Base-by-base conservation (phyloP, 345 rosid species). In the Punica granatum region DNA sequence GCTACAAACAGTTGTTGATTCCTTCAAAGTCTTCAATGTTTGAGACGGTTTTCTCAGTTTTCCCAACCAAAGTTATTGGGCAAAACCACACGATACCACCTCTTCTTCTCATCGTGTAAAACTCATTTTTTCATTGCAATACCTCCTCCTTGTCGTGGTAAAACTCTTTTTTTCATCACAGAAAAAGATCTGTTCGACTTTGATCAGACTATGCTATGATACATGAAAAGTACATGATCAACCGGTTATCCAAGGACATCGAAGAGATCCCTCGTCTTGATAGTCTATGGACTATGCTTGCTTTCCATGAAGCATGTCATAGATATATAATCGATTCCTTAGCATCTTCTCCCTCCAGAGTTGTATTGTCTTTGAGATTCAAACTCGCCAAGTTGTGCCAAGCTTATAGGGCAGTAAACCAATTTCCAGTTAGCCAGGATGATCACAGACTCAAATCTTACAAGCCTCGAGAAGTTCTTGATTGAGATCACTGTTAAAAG, bases 1-100 rank as follows among this genome's bases (percentile, higher is more conserved):
- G 77, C 76, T 90, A 74, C 79, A 81, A 66, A 82, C 88, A 6
- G 86, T 90, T 49, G 51, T 87, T 4, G 97, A 90, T 37, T 93
- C 96, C 73, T 93, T 90, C 75, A 80, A 83, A 77, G 71, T 89
- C 71, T 76, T 82, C 80, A 75, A 69, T 65, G 88, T 78, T 46
- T 82, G 76, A 58, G 72, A 43, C 12, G 42, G 37, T 23, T 12
- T 62, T 48, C 33, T 66, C 60, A 44, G 74, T 67, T 44, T 63
- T 58, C 33, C 8, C 59, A 21, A 11, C 16, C 16, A 36, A 26
- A 34, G 60, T 58, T 12, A 34, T 41, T 9, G 73, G 26, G 56
- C 44, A 34, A 11, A 53, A 25, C 31, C 25, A 49, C 59, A 9
- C 59, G 1, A 25, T 4, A 21, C 30, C 25, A n/a, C 67, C 48